Evolutionary conservation across 805 yeast genomes (phyloP).

Genomic region (Candida germanica): DNA sequence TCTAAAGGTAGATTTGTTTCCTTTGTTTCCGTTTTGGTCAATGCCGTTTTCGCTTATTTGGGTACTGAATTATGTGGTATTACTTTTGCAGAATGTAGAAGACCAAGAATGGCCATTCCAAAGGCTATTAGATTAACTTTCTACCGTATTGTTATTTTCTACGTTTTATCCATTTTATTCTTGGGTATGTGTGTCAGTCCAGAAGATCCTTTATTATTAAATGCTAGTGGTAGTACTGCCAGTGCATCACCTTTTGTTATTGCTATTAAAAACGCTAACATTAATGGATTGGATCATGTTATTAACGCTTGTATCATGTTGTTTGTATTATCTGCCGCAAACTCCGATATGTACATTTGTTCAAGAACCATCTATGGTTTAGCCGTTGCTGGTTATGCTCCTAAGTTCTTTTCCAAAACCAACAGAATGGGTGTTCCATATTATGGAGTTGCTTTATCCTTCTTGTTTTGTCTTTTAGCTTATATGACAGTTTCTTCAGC

Average conservation of each 20-base stretch:
- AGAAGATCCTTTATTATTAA: slow-evolving; percentile 48
- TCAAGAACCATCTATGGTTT: slow-evolving; percentile 73
- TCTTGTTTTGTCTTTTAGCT: slow-evolving; percentile 59
- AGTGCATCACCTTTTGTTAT: slow-evolving; percentile 83
- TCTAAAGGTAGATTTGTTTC: slow-evolving; percentile 57
- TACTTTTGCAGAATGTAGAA: slow-evolving; percentile 70
- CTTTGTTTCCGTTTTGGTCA: slow-evolving; percentile 58
- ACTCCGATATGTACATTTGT: slow-evolving; percentile 74
- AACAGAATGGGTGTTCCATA: slow-evolving; percentile 71
- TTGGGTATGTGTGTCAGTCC: slow-evolving; percentile 69
- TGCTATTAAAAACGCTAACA: slow-evolving; percentile 67
- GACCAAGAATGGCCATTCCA: slow-evolving; percentile 65
- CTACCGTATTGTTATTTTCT: slow-evolving; percentile 65
- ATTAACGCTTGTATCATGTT: slow-evolving; percentile 75
- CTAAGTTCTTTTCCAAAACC: slow-evolving; percentile 60
- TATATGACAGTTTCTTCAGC: slow-evolving; percentile 63
- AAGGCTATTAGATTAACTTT: slow-evolving; percentile 68
- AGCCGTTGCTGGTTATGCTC: slow-evolving; percentile 73
- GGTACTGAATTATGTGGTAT: slow-evolving; percentile 72
- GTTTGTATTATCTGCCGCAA: slow-evolving; percentile 78
- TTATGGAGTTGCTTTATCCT: slow-evolving; percentile 50
- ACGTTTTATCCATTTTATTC: slow-evolving; percentile 56
- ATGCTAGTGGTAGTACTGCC: slow-evolving; percentile 54
- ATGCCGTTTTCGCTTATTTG: slow-evolving; percentile 66
- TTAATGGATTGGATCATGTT: slow-evolving; percentile 66